Evolutionary conservation across 495 filamentous ascomycete species (phyloP).

Genomic region (Podospora pseudocomata): DNA sequence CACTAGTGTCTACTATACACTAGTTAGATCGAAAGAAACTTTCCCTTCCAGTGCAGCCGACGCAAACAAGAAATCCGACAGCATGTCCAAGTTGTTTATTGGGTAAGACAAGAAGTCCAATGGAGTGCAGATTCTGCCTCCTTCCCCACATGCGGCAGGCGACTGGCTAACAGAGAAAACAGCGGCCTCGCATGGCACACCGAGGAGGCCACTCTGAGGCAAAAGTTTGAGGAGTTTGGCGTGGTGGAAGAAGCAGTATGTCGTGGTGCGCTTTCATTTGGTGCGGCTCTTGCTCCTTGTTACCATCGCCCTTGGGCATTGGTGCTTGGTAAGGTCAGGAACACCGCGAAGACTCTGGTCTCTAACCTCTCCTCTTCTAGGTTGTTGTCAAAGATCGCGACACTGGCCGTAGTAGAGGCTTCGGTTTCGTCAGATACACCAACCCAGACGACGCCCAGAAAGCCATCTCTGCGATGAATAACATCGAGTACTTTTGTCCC

Average conservation of each 20-base stretch:
- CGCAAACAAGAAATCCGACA: slow-evolving; percentile 24
- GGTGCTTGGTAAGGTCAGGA: not conserved
- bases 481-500: slow-evolving; percentile 67
- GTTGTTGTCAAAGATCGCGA: slow-evolving; percentile 97
- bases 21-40: not conserved
- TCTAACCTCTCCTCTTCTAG: slow-evolving; percentile 46
- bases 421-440: slow-evolving; percentile 90
- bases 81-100: slow-evolving; percentile 88
- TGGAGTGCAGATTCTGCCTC: not conserved
- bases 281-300: slow-evolving; percentile 6
- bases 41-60: not conserved
- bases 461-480: slow-evolving; percentile 85
- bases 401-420: slow-evolving; percentile 91
- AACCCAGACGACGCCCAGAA: slow-evolving; percentile 77
- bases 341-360: not conserved
- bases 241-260: slow-evolving; percentile 88
- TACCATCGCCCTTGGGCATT: not conserved
- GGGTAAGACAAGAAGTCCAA: slow-evolving; percentile 56
- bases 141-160: not conserved
- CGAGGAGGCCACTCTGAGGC: slow-evolving; percentile 72
- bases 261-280: slow-evolving; percentile 29
- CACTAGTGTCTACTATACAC: not conserved
- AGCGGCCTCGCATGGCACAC: slow-evolving; percentile 99
- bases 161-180: slow-evolving; percentile 2
- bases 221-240: slow-evolving; percentile 88